phyloP scores from a whole-genome alignment of 2,329 filamentous ascomycete species.

The Penicillium sp. region DNA sequence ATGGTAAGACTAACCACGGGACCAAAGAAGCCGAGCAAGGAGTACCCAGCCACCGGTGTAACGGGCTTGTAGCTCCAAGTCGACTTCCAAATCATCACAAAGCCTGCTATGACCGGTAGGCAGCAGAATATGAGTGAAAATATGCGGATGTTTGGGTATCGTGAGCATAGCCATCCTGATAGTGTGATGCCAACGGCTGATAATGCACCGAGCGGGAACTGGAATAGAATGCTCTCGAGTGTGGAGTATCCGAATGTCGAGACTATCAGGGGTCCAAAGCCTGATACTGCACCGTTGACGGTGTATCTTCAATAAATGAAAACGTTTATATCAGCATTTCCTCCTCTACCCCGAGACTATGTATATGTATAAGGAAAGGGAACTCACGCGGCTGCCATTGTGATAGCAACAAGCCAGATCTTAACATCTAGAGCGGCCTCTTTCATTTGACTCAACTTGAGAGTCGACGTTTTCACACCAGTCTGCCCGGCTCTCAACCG shows the following conservation, averaged over 20 bases:
- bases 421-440: slow-evolving; percentile 60
- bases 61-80: slow-evolving; percentile 61
- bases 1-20: slow-evolving; percentile 62
- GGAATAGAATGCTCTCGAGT: slow-evolving; percentile 65
- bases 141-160: slow-evolving; percentile 46
- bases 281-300: slow-evolving; percentile 66
- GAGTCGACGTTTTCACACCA: slow-evolving; percentile 57
- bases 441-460: slow-evolving; percentile 57
- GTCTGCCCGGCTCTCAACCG: slow-evolving; percentile 60
- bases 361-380: not conserved
- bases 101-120: slow-evolving; percentile 70
- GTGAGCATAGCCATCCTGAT: slow-evolving; percentile 61
- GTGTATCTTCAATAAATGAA: slow-evolving; percentile 50
- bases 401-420: slow-evolving; percentile 60
- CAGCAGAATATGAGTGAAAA: slow-evolving; percentile 62
- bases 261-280: slow-evolving; percentile 69
- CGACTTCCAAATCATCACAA: slow-evolving; percentile 69
- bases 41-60: slow-evolving; percentile 66
- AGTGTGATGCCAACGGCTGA: slow-evolving; percentile 63
- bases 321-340: not conserved
- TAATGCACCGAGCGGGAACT: slow-evolving; percentile 70
- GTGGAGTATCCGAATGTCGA: slow-evolving; percentile 65
- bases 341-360: not conserved
- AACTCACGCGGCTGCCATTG: slow-evolving; percentile 62
- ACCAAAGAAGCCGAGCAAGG: slow-evolving; percentile 69